Evolutionary conservation across 768 basidiomycete genomes (phyloP), one percentile per base, ranked within the genome.

Genomic region (Boletus sp.): DNA sequence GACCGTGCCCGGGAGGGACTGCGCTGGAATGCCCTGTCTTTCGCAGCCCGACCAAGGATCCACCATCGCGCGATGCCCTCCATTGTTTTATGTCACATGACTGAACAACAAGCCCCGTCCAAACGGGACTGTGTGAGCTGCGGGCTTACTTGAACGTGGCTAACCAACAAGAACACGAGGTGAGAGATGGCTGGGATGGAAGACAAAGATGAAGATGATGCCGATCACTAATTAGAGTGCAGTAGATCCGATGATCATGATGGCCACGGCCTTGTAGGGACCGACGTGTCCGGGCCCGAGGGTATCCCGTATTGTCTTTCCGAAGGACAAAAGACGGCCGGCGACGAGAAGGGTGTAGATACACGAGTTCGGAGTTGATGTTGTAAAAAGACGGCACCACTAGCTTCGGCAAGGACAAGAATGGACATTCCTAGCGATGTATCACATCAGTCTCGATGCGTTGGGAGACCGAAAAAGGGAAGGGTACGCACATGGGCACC

Each of bases 191-290:
- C 63, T 50, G 7, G 54, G 62, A 44, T 65, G 51, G 1, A 60
- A 23, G 2, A 62, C 67, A 10, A 74, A 32, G 30, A 77, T 55
- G 54, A 73, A 75, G 15, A 73, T 40, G 13, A 74, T 32, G 11
- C 58, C 63, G 29, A 67, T 52, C 1, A 56, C 38, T 0, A 67
- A 45, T 46, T 73, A 74, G 14, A 68, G 41, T 1, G 66, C 56
- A 2, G 74, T 70, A 10, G 70, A 72, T 49, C 77, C 74, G 54
- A 77, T 55, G 23, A 75, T 48, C 66, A 76, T 74, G 21, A 63
- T 53, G 2, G 59, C 47, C 0, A 72, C 63, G 5, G 53, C 58
- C 17, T 67, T 57, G 50, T 75, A 76, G 8, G 53, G 48, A 19
- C 50, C 53, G 21, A 61, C 7, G 29, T 64, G 51, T 41, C 57